These are phyloP conservation scores for Papilionanthe hybrid DNA, from an alignment of 116 monocot species.

Conservation along the genomic window DNA sequence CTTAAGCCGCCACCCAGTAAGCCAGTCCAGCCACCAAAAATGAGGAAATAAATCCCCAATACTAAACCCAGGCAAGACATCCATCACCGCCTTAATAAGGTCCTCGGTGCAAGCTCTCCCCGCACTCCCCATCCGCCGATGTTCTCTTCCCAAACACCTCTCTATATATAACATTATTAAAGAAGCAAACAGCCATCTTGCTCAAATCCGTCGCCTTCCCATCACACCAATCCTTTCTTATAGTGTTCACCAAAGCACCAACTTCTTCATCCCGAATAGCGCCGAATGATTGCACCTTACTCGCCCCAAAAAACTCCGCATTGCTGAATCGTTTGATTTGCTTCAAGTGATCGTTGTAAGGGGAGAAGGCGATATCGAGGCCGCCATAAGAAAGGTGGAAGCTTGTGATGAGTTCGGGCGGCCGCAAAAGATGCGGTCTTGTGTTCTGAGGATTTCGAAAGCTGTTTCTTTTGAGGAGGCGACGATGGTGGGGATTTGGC, in stretches of 20 bases:
- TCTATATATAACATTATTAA: constrained; percentile 13
- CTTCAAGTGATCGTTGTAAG: constrained; percentile 32
- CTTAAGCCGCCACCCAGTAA: constrained; percentile 16
- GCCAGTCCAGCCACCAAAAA: constrained; percentile 32
- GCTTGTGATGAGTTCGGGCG: constrained; percentile 19
- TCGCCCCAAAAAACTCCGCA: constrained; percentile 22
- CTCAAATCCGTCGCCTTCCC: constrained; percentile 15
- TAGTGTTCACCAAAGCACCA: background rate
- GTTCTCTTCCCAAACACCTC: constrained; percentile 20
- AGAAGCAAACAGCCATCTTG: constrained; percentile 1
- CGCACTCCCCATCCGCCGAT: constrained; percentile 8
- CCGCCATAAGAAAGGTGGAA: constrained; percentile 12
- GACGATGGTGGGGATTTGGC: constrained; percentile 23
- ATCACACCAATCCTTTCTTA: background rate
- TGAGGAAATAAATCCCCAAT: constrained; percentile 28
- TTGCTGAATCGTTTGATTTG: constrained; percentile 18
- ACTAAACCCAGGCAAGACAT: constrained; percentile 10
- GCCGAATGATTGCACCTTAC: constrained; percentile 17
- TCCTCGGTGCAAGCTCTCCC: constrained; percentile 6
- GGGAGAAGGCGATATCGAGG: constrained; percentile 15
- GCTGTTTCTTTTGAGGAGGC: constrained; percentile 23
- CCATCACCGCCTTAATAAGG: constrained; percentile 4
- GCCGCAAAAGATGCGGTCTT: constrained; percentile 25
- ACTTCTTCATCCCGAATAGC: constrained; percentile 22
- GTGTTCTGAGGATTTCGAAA: constrained; percentile 21